Evolutionary conservation across 768 basidiomycete species (phyloP).

Genomic region (Mycena maculata): DNA sequence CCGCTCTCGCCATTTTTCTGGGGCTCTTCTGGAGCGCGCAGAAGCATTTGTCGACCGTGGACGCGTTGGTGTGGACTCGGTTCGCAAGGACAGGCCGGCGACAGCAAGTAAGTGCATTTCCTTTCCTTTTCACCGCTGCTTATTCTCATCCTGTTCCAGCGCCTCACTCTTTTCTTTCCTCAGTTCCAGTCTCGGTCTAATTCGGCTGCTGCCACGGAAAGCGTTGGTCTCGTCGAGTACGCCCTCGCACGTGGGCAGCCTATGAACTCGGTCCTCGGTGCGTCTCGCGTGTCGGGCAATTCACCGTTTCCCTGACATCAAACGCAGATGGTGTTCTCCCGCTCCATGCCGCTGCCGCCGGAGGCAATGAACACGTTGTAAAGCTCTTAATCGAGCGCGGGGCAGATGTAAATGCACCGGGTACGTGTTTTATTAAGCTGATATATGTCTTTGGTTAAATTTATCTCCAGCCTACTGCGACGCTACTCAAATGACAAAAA

Average conservation of each 20-base stretch:
- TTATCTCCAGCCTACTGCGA: conserved; percentile 67
- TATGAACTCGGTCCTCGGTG: conserved; percentile 88
- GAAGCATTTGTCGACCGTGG: too few species aligned
- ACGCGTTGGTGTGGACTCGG: too few species aligned
- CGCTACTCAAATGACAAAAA: conserved; percentile 79
- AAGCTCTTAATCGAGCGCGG: conserved; percentile 90
- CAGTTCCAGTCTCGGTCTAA: conserved; percentile 87
- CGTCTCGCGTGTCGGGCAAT: background rate
- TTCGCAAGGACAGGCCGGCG: too few species aligned
- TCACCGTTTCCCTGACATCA: conserved; percentile 17
- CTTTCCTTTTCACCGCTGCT: too few species aligned
- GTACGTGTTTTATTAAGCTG: conserved; percentile 57
- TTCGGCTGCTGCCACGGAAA: conserved; percentile 83
- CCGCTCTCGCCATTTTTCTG: too few species aligned
- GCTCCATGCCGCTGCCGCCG: conserved; percentile 93
- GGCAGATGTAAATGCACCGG: conserved; percentile 98
- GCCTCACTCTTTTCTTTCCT: conserved; percentile 9
- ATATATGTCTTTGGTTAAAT: conserved; percentile 28
- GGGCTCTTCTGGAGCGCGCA: too few species aligned
- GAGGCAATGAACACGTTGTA: conserved; percentile 90
- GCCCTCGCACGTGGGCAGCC: conserved; percentile 95
- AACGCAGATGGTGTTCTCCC: conserved; percentile 85
- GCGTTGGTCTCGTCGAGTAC: conserved; percentile 92
- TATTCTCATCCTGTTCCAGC: too few species aligned
- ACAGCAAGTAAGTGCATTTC: too few species aligned